A percentile compares a stretch with the other conserved stretches of the same genome.
Evolutionary conservation across 202 grass and related monocot species (phyloP).

Genomic region (Zoysia matrella): DNA sequence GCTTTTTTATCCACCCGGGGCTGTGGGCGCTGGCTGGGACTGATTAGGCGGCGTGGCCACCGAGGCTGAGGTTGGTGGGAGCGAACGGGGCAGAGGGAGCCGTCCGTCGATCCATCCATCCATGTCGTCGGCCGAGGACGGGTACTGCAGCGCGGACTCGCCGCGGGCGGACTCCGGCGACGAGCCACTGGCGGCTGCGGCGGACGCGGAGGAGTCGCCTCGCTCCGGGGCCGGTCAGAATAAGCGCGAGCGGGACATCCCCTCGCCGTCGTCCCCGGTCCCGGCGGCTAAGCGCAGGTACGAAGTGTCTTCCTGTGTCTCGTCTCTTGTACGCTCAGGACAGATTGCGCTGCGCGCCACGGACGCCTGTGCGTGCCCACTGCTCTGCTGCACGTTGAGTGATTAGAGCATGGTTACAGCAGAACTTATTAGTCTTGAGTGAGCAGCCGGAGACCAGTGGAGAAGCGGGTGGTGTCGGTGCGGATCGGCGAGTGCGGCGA

Average conservation of each 20-base stretch:
- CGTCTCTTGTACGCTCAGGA: too few relatives aligned
- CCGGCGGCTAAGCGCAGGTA: conserved; percentile 81
- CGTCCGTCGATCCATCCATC: conserved; percentile 14
- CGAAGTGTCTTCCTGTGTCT: neutral
- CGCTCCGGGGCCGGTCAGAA: too few relatives aligned
- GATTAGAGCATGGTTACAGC: neutral
- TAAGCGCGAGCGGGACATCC: conserved; percentile 51
- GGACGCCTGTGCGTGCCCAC: neutral
- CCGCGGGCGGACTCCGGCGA: too few relatives aligned
- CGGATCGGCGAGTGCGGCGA: too few relatives aligned
- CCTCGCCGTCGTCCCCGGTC: conserved; percentile 62
- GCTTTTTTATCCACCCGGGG: conserved; percentile 52
- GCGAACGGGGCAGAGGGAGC: neutral
- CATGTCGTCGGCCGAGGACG: too few relatives aligned
- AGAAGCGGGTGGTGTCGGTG: conserved; percentile 95
- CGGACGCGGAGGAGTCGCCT: too few relatives aligned
- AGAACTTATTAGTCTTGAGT: conserved; percentile 3
- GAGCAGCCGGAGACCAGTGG: conserved; percentile 79
- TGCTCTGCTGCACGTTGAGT: too few relatives aligned
- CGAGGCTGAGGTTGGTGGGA: conserved; percentile 11
- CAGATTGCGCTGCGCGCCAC: too few relatives aligned
- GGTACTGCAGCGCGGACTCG: too few relatives aligned
- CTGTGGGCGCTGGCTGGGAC: neutral
- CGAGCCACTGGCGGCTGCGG: too few relatives aligned
- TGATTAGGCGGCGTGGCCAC: conserved; percentile 8